phyloP scores from a whole-genome alignment of 2,329 filamentous ascomycete species.

The Fusarium pininemorale region DNA sequence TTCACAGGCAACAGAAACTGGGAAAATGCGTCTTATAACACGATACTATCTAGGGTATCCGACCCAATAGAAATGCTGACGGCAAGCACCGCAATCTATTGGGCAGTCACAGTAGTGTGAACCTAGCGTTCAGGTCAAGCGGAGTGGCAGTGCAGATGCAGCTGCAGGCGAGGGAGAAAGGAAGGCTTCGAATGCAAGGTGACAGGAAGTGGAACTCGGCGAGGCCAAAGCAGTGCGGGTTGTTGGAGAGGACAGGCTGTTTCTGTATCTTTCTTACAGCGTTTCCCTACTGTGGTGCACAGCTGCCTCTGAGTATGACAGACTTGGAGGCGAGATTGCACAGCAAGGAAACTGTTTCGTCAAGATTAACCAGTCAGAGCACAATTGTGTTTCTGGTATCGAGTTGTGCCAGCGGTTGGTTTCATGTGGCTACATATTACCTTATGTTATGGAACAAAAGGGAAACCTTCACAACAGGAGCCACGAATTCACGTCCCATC shows the following conservation, averaged over 20 bases:
- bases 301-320: not conserved
- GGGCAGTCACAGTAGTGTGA: conserved; percentile 5
- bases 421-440: conserved; percentile 14
- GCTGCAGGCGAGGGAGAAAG: conserved; percentile 23
- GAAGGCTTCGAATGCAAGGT: conserved; percentile 10
- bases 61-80: conserved; percentile 1
- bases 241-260: not conserved
- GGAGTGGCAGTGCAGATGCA: conserved; percentile 34
- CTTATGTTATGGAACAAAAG: not conserved
- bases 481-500: conserved; percentile 4
- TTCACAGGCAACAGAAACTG: not conserved
- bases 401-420: not conserved
- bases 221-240: not conserved
- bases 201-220: not conserved
- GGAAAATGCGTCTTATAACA: not conserved
- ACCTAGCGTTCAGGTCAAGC: conserved; percentile 27
- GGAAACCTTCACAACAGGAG: conserved; percentile 17
- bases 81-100: not conserved
- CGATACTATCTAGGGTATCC: not conserved
- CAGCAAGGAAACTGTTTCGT: not conserved
- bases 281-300: not conserved
- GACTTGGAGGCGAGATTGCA: conserved; percentile 11
- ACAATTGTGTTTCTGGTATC: not conserved
- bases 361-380: not conserved
- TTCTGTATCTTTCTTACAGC: not conserved